Evolutionary conservation across 805 yeast species (phyloP).

Genomic region (Yamadazyma tumulicola): DNA sequence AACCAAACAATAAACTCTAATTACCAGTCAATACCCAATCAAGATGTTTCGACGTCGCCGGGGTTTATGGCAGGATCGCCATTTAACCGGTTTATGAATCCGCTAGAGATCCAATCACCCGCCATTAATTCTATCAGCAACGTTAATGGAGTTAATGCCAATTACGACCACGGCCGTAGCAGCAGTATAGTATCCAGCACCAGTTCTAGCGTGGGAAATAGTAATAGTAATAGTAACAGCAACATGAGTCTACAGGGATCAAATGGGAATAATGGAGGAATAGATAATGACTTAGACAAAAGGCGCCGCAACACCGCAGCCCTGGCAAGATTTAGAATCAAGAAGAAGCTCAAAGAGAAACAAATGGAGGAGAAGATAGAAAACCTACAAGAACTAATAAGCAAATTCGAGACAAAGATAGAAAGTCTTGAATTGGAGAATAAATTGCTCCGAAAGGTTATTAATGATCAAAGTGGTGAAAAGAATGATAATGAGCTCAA

Average conservation of each 20-base stretch:
- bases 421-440: slow-evolving; percentile 62
- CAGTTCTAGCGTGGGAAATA: not conserved
- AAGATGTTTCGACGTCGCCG: not conserved
- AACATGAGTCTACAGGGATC: too few relatives aligned
- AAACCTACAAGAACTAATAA: slow-evolving; percentile 43
- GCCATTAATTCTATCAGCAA: not conserved
- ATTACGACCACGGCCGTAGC: not conserved
- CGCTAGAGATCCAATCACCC: too few relatives aligned
- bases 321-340: slow-evolving; percentile 59
- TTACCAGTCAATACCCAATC: too few relatives aligned
- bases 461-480: slow-evolving; percentile 47
- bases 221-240: too few relatives aligned
- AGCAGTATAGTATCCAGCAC: not conserved
- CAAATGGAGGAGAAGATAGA: slow-evolving; percentile 52
- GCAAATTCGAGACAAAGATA: slow-evolving; percentile 42
- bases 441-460: slow-evolving; percentile 50
- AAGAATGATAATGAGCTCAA: slow-evolving; percentile 37
- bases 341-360: slow-evolving; percentile 57
- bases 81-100: too few relatives aligned
- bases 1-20: not conserved
- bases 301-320: slow-evolving; percentile 63
- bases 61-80: not conserved
- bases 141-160: not conserved
- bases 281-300: slow-evolving; percentile 40
- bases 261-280: not conserved